A percentile compares a stretch with the other conserved stretches of the same genome.
phyloP scores from a whole-genome alignment of 352 stramenopile species.

The Plasmopara viticola region DNA sequence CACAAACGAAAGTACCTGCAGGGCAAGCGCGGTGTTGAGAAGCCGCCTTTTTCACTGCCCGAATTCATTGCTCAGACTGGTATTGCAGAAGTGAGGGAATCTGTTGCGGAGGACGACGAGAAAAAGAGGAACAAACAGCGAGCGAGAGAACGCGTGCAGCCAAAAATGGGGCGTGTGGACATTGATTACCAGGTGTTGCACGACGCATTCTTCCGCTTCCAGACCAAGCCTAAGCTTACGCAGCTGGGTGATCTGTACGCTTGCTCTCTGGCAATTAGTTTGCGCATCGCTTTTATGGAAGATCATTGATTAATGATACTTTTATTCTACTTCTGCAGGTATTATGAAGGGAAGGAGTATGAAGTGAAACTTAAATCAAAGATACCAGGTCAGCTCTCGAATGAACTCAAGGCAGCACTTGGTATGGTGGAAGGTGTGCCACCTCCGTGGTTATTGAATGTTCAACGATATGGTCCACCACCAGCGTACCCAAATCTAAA shows the following conservation, averaged over 20 bases:
- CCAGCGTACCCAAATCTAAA: slow-evolving; percentile 94
- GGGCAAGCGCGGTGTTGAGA: slow-evolving; percentile 95
- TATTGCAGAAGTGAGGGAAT: slow-evolving; percentile 75
- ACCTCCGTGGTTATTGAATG: slow-evolving; percentile 97
- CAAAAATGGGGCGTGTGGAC: slow-evolving; percentile 95
- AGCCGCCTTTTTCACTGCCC: slow-evolving; percentile 91
- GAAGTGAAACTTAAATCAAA: slow-evolving; percentile 88
- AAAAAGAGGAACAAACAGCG: slow-evolving; percentile 91
- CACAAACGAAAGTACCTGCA: slow-evolving; percentile 98
- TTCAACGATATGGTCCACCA: slow-evolving; percentile 97
- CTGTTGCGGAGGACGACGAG: slow-evolving; percentile 79
- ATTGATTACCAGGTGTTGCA: slow-evolving; percentile 98
- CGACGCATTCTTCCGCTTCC: slow-evolving; percentile 98
- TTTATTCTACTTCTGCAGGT: slow-evolving; percentile 38
- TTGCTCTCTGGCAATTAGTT: not conserved
- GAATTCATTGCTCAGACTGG: slow-evolving; percentile 98
- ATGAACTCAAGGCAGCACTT: slow-evolving; percentile 87
- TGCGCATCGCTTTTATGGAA: not conserved
- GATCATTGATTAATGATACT: slow-evolving; percentile 3
- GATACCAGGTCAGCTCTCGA: slow-evolving; percentile 84
- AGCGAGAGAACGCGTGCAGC: slow-evolving; percentile 89
- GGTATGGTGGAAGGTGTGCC: slow-evolving; percentile 91
- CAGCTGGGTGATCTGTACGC: slow-evolving; percentile 74
- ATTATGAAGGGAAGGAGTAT: slow-evolving; percentile 98
- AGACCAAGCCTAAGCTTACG: slow-evolving; percentile 94